A percentile compares a stretch with the other conserved stretches of the same genome.
These are phyloP conservation scores for Dispira simplex DNA, from an alignment of 192 early-diverging fungal species.

Conservation along the genomic window DNA sequence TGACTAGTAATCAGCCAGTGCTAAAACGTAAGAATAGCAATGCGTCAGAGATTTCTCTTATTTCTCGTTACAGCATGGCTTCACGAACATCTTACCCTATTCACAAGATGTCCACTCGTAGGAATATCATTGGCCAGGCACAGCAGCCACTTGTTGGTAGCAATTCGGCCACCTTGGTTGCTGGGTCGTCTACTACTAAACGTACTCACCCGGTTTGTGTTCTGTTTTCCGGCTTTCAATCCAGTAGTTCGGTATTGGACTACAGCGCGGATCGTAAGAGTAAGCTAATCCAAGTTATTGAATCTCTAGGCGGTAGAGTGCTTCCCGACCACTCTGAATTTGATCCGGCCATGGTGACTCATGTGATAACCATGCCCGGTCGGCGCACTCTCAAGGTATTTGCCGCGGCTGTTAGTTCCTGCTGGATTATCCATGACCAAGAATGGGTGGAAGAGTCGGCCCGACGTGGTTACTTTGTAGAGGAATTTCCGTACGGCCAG, in stretches of 20 bases:
- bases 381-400: conserved; percentile 1
- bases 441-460: background rate
- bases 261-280: background rate
- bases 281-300: background rate
- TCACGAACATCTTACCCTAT: too few species aligned
- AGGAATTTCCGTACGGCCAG: background rate
- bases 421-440: background rate
- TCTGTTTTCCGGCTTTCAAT: background rate
- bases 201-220: background rate
- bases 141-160: background rate
- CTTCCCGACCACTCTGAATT: background rate
- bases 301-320: background rate
- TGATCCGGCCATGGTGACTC: background rate
- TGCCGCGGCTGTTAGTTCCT: background rate
- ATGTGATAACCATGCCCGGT: background rate
- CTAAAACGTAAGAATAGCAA: too few species aligned
- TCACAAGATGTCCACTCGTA: background rate
- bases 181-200: background rate
- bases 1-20: too few species aligned
- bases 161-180: background rate
- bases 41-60: too few species aligned
- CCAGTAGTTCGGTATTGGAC: background rate
- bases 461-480: background rate
- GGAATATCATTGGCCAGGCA: background rate
- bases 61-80: too few species aligned